These are phyloP conservation scores for Solanum chacoense DNA, from an alignment of 305 asterid genomes.

Conservation along the genomic window DNA sequence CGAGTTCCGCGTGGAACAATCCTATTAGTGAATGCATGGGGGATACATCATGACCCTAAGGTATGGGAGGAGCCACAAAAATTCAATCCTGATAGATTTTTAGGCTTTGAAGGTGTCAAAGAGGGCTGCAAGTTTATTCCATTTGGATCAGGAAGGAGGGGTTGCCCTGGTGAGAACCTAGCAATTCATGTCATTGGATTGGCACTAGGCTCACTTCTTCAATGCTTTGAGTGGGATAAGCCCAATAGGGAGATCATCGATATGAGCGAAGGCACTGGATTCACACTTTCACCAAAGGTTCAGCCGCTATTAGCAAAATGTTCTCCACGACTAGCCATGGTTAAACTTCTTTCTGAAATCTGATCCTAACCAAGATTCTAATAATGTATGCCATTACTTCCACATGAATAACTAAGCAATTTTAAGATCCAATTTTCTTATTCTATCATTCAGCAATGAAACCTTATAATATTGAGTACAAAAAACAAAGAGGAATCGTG, in stretches of 20 bases:
- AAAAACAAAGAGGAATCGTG: background rate
- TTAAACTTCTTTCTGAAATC: slow-evolving; percentile 4
- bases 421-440: background rate
- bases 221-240: slow-evolving; percentile 43
- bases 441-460: background rate
- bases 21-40: slow-evolving; percentile 37
- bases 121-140: slow-evolving; percentile 24
- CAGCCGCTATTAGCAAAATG: slow-evolving; percentile 16
- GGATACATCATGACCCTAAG: slow-evolving; percentile 32
- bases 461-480: background rate
- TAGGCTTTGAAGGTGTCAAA: slow-evolving; percentile 2
- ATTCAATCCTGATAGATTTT: slow-evolving; percentile 35
- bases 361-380: background rate
- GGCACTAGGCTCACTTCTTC: slow-evolving; percentile 32
- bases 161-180: slow-evolving; percentile 34
- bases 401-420: background rate
- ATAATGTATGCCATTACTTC: background rate
- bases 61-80: slow-evolving; percentile 33
- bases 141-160: slow-evolving; percentile 40
- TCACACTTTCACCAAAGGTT: slow-evolving; percentile 5
- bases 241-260: slow-evolving; percentile 15
- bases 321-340: slow-evolving; percentile 7
- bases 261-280: slow-evolving; percentile 2
- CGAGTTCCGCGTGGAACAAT: slow-evolving; percentile 29
- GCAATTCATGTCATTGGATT: slow-evolving; percentile 24